Evolutionary conservation across 106 monocot species (phyloP).

Genomic region (Acorus gramineus): DNA sequence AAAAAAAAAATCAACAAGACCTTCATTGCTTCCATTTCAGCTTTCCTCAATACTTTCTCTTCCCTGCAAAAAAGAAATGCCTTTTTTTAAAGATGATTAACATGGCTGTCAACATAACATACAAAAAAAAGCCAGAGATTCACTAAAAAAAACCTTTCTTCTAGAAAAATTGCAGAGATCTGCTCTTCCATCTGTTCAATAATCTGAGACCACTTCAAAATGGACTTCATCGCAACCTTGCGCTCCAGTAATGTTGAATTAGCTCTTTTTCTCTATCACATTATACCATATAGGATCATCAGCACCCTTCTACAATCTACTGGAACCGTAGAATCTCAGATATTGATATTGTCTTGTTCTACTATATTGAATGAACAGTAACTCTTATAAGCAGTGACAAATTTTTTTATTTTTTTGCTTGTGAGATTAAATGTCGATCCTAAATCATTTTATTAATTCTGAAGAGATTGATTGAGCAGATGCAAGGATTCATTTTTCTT

Average conservation of each 20-base stretch:
- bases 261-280: constrained; percentile 75
- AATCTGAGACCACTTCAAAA: constrained; percentile 56
- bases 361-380: too few relatives aligned
- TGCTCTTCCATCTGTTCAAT: constrained; percentile 89
- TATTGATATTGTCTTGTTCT: too few relatives aligned
- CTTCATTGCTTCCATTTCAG: constrained; percentile 97
- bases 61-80: constrained; percentile 33
- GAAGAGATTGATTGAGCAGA: constrained; percentile 5
- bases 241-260: constrained; percentile 74
- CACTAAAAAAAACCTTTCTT: constrained; percentile 64
- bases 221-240: constrained; percentile 73
- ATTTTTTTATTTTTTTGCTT: too few relatives aligned
- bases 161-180: constrained; percentile 56
- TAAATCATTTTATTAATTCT: neutral
- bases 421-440: too few relatives aligned
- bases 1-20: constrained; percentile 18
- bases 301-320: too few relatives aligned
- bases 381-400: too few relatives aligned
- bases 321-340: too few relatives aligned
- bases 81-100: neutral
- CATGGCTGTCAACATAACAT: neutral
- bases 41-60: constrained; percentile 70
- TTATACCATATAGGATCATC: neutral
- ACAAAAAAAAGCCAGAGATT: neutral
- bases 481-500: too few relatives aligned